These are phyloP conservation scores for Saccharum officinarum DNA, from an alignment of 176 grass and related monocot species.

Conservation along the genomic window DNA sequence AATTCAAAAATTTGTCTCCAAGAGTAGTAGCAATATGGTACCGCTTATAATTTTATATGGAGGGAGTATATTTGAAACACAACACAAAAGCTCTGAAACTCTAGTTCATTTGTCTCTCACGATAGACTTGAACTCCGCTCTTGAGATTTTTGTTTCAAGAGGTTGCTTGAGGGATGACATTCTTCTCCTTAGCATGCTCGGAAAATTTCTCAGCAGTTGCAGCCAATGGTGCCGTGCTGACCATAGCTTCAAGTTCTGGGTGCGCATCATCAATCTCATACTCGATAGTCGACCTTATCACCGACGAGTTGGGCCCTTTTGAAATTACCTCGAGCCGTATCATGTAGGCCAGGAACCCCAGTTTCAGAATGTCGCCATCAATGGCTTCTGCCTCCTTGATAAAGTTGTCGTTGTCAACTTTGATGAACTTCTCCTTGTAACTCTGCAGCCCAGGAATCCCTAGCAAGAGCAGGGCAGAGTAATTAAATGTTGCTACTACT, in stretches of 20 bases:
- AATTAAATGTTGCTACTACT: too few relatives aligned
- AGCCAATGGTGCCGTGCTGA: slow-evolving; percentile 20
- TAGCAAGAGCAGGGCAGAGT: neutral
- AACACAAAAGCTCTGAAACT: too few relatives aligned
- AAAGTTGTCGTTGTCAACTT: neutral
- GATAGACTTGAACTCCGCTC: too few relatives aligned
- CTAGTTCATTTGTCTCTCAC: too few relatives aligned
- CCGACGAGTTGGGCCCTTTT: neutral
- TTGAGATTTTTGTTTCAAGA: neutral
- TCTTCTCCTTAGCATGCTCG: slow-evolving; percentile 17
- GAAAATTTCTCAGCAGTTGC: neutral
- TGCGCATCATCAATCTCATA: slow-evolving; percentile 25
- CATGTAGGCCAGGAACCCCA: slow-evolving; percentile 29
- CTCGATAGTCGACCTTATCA: slow-evolving; percentile 25
- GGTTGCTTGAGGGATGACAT: neutral
- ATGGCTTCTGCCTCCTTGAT: slow-evolving; percentile 24
- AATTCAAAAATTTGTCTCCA: too few relatives aligned
- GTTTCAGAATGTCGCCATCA: slow-evolving; percentile 10
- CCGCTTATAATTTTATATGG: too few relatives aligned
- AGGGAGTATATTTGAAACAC: too few relatives aligned
- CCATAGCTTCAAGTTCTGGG: neutral
- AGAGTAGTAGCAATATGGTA: too few relatives aligned
- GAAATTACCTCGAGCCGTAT: slow-evolving; percentile 2
- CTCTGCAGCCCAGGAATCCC: slow-evolving; percentile 30
- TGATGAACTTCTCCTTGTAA: slow-evolving; percentile 18